Conservation (phyloP, 495 filamentous ascomycete genomes). For the Trichocladium antarcticum region DNA sequence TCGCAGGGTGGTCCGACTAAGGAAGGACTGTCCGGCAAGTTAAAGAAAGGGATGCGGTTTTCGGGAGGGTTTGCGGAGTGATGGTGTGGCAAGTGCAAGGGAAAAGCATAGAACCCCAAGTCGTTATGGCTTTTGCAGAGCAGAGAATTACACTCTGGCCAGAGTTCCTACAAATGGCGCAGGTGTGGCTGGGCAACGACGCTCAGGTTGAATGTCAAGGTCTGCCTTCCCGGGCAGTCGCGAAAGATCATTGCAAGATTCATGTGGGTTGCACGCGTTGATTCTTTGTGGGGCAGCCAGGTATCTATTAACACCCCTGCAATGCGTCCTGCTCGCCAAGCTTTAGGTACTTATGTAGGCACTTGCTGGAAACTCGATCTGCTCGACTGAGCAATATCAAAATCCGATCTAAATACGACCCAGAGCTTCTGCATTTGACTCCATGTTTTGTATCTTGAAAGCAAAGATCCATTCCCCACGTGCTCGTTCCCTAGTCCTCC, state of each 20-base stretch:
- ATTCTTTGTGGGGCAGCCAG: constrained; percentile 2
- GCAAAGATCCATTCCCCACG: not conserved
- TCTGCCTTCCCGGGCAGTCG: constrained; percentile 3
- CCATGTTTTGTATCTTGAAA: not conserved
- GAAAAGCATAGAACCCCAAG: not conserved
- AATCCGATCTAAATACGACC: too few relatives aligned
- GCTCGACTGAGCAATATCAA: too few relatives aligned
- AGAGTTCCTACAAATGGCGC: not conserved
- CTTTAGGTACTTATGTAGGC: too few relatives aligned
- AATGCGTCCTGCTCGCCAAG: not conserved
- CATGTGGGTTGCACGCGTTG: constrained; percentile 4
- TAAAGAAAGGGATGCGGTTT: not conserved
- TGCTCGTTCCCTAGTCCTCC: not conserved
- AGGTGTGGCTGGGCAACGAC: not conserved
- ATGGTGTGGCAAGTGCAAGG: not conserved
- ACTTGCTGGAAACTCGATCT: too few relatives aligned
- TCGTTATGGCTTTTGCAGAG: not conserved
- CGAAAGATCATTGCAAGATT: constrained; percentile 2
- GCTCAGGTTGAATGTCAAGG: not conserved
- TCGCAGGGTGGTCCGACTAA: not conserved
- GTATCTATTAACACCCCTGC: constrained; percentile 12
- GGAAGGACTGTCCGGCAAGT: not conserved
- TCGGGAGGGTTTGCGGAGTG: not conserved
- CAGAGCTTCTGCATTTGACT: too few relatives aligned
- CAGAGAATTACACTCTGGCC: not conserved